Base-by-base conservation (phyloP, 345 rosid species). In the Linum usitatissimum region DNA sequence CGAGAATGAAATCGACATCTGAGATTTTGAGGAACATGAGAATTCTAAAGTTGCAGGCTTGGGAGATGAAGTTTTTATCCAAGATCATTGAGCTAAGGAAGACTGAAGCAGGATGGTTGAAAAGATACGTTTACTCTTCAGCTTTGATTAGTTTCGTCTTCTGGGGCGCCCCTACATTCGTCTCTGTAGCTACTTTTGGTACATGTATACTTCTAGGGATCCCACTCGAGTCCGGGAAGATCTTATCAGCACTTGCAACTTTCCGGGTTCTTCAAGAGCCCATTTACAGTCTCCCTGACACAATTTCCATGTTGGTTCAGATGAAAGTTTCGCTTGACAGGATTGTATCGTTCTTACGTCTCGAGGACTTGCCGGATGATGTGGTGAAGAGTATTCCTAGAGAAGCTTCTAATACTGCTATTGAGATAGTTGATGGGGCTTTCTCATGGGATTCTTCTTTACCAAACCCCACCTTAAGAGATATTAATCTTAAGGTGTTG, bases 1-100 rank as follows among this genome's bases (percentile, higher is more conserved):
- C 58, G 21, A 75, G 87, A 60, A 86, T 86, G 94, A 86, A 77
- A 71, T 76, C 77, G 3, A 84, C 86, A 58, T 78, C 87, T 7
- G 87, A 86, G 75, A 76, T 86, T 55, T 66, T 84, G 59, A 77
- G 82, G 65, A 86, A 84, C 73, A 86, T 86, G 87, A 80, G 84
- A 74, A 86, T 82, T 72, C 85, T 86, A 63, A 86, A 86, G 68
- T 87, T 86, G 64, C 94, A 86, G 57, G 87, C 79, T 12, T 86
- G 94, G 90, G 94, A 86, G 63, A 80, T 84, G 84, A 84, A 82
- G 72, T 86, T 86, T 76, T 59, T 86, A 70, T 78, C 85, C 31
- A 86, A 81, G 78, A 77, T 86, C 59, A 51, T 70, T 4, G 80
- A 77, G 30, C 74, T 83, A 17, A 71, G 87, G 58, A 71, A 71